These are phyloP conservation scores for Saccharomyces uvarum DNA, from an alignment of 1,139 yeast species.

Conservation along the genomic window DNA sequence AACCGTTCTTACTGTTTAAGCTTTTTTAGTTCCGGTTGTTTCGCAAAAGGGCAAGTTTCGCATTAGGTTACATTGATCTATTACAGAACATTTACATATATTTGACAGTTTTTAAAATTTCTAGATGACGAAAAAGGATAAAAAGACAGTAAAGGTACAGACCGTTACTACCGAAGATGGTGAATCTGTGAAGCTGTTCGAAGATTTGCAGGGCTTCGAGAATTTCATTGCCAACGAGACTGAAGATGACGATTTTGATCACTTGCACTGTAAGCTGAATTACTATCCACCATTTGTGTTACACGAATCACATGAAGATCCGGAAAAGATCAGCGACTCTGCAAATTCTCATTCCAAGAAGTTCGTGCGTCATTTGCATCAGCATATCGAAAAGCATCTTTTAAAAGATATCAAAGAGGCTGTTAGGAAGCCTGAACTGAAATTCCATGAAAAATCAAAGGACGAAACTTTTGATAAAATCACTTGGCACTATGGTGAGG, in stretches of 20 bases:
- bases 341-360: constrained; percentile 65
- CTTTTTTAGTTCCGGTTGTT: background rate
- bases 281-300: constrained; percentile 70
- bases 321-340: constrained; percentile 66
- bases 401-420: constrained; percentile 57
- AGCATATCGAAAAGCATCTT: constrained; percentile 65
- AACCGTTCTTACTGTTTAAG: background rate
- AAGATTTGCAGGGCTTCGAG: constrained; percentile 56
- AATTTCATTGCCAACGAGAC: constrained; percentile 61
- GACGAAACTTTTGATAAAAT: constrained; percentile 42
- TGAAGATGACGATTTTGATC: constrained; percentile 68
- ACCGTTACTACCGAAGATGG: constrained; percentile 28
- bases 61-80: background rate
- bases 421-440: constrained; percentile 47
- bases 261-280: constrained; percentile 56
- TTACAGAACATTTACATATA: background rate
- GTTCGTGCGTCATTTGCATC: constrained; percentile 67
- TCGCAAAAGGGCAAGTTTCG: background rate
- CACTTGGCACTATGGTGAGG: constrained; percentile 50
- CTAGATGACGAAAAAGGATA: constrained; percentile 26
- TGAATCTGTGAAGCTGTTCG: constrained; percentile 40
- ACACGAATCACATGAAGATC: constrained; percentile 58
- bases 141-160: constrained; percentile 21
- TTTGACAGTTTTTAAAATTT: background rate
- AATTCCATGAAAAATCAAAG: constrained; percentile 44